Conservation (phyloP, 2,329 filamentous ascomycete species). For the Cytospora piceae region DNA sequence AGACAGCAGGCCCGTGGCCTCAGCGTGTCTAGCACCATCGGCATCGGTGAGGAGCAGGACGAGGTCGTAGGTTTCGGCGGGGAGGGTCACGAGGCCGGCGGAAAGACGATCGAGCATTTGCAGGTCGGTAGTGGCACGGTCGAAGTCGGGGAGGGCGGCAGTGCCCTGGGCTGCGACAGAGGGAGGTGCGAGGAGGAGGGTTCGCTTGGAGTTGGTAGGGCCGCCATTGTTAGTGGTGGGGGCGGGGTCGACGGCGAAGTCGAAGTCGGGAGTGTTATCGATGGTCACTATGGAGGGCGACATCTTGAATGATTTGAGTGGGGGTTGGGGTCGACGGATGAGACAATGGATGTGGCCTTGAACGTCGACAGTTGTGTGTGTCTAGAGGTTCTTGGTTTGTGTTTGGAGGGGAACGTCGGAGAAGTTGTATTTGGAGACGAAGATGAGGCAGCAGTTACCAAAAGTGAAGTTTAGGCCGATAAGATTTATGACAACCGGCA, state of each 20-base stretch:
- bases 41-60: slow-evolving; percentile 83
- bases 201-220: slow-evolving; percentile 51
- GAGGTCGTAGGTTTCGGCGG: slow-evolving; percentile 77
- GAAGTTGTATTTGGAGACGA: not conserved
- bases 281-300: slow-evolving; percentile 57
- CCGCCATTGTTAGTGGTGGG: slow-evolving; percentile 33
- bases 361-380: slow-evolving; percentile 1
- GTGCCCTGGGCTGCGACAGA: slow-evolving; percentile 84
- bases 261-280: slow-evolving; percentile 60
- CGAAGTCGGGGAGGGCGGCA: slow-evolving; percentile 70
- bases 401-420: not conserved
- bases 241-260: slow-evolving; percentile 39
- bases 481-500: not conserved
- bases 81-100: slow-evolving; percentile 77
- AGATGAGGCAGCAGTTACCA: not conserved
- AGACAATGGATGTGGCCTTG: not conserved
- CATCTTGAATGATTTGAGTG: slow-evolving; percentile 42
- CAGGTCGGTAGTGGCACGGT: slow-evolving; percentile 79
- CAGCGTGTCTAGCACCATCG: slow-evolving; percentile 64
- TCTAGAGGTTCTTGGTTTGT: not conserved
- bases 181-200: slow-evolving; percentile 85
- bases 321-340: slow-evolving; percentile 7
- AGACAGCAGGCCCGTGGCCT: slow-evolving; percentile 65
- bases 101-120: slow-evolving; percentile 97
- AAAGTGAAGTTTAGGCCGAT: slow-evolving; percentile 2